These are phyloP conservation scores for Xylaria cubensis DNA, from an alignment of 495 filamentous ascomycete genomes.

Conservation along the genomic window DNA sequence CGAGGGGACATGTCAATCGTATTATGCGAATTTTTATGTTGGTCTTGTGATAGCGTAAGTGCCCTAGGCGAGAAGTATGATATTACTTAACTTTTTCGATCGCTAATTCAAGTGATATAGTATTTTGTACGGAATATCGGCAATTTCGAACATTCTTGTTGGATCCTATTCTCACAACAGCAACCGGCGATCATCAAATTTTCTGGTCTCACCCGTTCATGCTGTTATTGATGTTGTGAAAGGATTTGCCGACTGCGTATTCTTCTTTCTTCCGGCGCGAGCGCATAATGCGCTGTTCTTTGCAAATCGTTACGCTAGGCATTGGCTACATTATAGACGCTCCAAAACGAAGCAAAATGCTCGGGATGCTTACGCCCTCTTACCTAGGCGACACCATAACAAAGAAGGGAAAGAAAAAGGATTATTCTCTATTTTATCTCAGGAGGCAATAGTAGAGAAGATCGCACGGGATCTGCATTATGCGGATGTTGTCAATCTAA, in stretches of 20 bases:
- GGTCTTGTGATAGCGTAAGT: conserved; percentile 11
- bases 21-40: background rate
- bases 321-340: background rate
- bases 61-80: background rate
- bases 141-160: background rate
- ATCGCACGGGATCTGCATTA: background rate
- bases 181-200: background rate
- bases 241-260: background rate
- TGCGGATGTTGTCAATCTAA: background rate
- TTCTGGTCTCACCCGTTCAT: background rate
- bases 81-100: background rate
- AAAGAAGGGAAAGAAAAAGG: background rate
- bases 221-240: background rate
- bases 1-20: background rate
- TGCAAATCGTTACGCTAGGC: background rate
- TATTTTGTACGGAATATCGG: conserved; percentile 5
- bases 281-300: background rate
- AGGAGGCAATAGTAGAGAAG: background rate
- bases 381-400: background rate
- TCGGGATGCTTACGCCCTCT: background rate
- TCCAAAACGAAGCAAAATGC: background rate
- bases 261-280: background rate
- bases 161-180: background rate
- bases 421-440: background rate
- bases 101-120: background rate